Base-by-base conservation (phyloP, 2,329 filamentous ascomycete species). In the Aspergillus sojae region DNA sequence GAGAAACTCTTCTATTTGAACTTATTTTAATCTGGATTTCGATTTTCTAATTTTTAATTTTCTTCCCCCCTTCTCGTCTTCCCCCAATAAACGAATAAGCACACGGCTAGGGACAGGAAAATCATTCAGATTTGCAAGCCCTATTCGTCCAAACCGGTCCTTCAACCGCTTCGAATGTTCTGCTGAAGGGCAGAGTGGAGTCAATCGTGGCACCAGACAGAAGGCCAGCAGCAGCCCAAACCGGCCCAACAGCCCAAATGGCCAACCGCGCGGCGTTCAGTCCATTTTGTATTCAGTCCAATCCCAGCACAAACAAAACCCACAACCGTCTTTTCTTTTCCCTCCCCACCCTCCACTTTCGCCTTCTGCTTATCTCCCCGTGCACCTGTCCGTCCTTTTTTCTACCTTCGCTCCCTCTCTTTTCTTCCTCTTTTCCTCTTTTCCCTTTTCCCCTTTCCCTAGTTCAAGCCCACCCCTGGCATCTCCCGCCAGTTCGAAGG, bases 191-290 rank as follows among this genome's bases (percentile, higher is more conserved):
- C 66, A 62, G 19, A 66, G 73, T 73, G 69, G 72, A 72, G 76
- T 75, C 74, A 71, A 74, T 78, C 77, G 78, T 79, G 77, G 78
- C 78, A 78, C 78, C 78, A 76, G 68, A 71, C 71, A 74, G 55
- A 36, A 63, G 59, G 57, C 65, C 68, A 66, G 68, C 68, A 76
- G 74, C 75, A 41, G 39, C 74, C 73, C 76, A 77, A 67, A 63
- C 72, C 74, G 70, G 76, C 76, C 76, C 76, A 77, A 77, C 73
- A 72, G 66, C 72, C 71, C 69, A 70, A 64, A 67, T 41, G 41
- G 61, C 65, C 65, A 66, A 64, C 63, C 60, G 58, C 61, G 60
- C 58, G 54, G 59, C 57, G 60, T 66, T 66, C 55, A 63, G 64
- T 65, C 53, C 23, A 32, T 48, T 58, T 50, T 46, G 56, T 57